phyloP scores from a whole-genome alignment of 768 basidiomycete genomes.

The Roridomyces roridus region DNA sequence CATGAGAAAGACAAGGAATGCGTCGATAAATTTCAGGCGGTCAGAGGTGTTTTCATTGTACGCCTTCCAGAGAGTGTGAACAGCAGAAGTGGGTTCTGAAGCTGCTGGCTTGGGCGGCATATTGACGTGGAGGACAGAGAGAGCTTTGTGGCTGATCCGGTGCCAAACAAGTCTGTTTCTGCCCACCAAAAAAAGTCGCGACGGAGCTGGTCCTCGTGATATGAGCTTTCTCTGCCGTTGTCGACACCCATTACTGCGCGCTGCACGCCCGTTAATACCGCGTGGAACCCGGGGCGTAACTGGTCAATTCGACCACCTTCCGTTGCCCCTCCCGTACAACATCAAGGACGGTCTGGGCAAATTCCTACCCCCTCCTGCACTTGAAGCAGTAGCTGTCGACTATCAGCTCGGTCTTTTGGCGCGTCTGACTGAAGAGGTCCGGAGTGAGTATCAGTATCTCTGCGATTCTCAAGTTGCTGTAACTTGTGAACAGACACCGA shows the following conservation, averaged over 20 bases:
- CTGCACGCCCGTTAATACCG: constrained; percentile 9
- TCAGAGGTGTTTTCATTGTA: constrained; percentile 81
- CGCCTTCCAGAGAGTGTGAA: constrained; percentile 72
- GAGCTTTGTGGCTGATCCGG: neutral
- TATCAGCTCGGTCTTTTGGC: constrained; percentile 87
- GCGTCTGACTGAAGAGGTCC: constrained; percentile 75
- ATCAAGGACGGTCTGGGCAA: constrained; percentile 76
- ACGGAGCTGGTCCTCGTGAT: constrained; percentile 28
- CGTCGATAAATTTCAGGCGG: constrained; percentile 92
- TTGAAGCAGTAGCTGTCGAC: constrained; percentile 76
- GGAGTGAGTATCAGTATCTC: constrained; percentile 52
- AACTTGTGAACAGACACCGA: constrained; percentile 54
- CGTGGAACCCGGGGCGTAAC: constrained; percentile 19
- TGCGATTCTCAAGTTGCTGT: neutral
- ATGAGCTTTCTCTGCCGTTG: constrained; percentile 25
- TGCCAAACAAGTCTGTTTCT: constrained; percentile 8
- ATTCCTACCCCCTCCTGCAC: constrained; percentile 77
- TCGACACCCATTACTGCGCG: constrained; percentile 14
- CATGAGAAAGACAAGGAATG: constrained; percentile 91
- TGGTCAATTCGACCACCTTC: constrained; percentile 27
- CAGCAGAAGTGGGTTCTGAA: constrained; percentile 42
- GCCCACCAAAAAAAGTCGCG: constrained; percentile 26
- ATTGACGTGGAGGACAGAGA: constrained; percentile 17
- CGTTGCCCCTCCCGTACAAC: constrained; percentile 60
- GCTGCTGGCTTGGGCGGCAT: constrained; percentile 30